Evolutionary conservation across 108 stramenopile genomes (phyloP).

Genomic region (Nitzschia palea): DNA sequence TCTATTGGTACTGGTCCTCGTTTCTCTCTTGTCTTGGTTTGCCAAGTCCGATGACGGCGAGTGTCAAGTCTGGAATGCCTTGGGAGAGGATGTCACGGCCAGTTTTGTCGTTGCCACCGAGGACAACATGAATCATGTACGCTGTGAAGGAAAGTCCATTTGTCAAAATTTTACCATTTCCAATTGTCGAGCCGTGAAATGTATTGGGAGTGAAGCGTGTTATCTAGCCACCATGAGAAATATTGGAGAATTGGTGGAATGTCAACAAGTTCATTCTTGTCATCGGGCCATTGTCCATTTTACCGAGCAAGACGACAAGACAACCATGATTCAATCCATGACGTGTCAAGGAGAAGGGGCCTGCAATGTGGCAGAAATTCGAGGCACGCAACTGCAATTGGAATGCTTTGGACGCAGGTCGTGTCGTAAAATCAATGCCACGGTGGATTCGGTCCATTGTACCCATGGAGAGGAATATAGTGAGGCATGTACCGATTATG

Average conservation of each 20-base stretch:
- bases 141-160: not conserved
- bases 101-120: not conserved
- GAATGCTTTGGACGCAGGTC: constrained; percentile 9
- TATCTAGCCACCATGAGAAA: not conserved
- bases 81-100: not conserved
- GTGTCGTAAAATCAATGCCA: constrained; percentile 5
- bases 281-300: not conserved
- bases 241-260: not conserved
- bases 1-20: too few species aligned
- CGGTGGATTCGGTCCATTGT: constrained; percentile 1
- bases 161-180: constrained; percentile 2
- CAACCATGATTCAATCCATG: too few species aligned
- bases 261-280: not conserved
- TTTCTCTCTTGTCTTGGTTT: too few species aligned
- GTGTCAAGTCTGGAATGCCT: not conserved
- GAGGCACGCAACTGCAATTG: not conserved
- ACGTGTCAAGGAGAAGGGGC: constrained; percentile 9
- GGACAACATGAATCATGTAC: not conserved
- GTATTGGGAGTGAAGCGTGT: constrained; percentile 6
- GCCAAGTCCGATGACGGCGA: too few species aligned
- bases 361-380: constrained; percentile 1
- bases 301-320: not conserved
- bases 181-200: not conserved
- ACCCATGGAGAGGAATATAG: constrained; percentile 5
- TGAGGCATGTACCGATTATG: constrained; percentile 7